Base-by-base conservation (phyloP, 176 grass and related monocot species). In the Oryza rufipogon region DNA sequence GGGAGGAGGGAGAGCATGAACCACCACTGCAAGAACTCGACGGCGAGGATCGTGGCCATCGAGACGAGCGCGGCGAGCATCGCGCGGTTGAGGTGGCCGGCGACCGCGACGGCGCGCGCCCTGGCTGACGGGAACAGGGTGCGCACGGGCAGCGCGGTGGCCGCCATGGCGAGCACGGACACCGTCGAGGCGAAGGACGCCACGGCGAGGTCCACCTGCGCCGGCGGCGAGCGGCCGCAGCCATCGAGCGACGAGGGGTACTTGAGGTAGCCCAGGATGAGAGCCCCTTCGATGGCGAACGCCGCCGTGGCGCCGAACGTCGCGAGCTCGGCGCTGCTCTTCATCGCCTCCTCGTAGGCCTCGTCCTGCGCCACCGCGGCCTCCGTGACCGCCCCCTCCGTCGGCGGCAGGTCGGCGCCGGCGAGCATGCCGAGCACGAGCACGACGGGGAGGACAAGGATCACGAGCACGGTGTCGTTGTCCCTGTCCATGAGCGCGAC, bases 151-250 rank as follows among this genome's bases (percentile, higher is more conserved):
- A 77, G 20, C 28, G 84, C 64, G 34, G 84, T 73, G 15, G 66
- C 23, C 20, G 20, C 19, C 77, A 64, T 87, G 77, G 77, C 56
- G 52, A 64, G 47, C 5, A 26, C 61, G 9, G 54, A 77, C 6
- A 87, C 11, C 9, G 22, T 38, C 58, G 77, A 64, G 7, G 68
- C 47, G 42, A 87, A 74, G 51, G 66, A 87, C 56, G 84, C 28
- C 0, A 66, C 36, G 20, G 64, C 30, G 38, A 87, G 14, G 51
- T 33, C 63, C 17, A 72, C 60, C 10, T 87, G 83, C 22, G 54
- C 3, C 54, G 52, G 16, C 54, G 52, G 16, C 52, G 47, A 52
- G 25, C 47, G 48, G 10, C 51, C 26, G 30, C 42, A 38, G 4
- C 23, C 58, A 13, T 6, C 23, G 71, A 64, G 73, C 19, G 28